Evolutionary conservation across 2,329 filamentous ascomycete genomes (phyloP).

Genomic region (Trichoderma breve): DNA sequence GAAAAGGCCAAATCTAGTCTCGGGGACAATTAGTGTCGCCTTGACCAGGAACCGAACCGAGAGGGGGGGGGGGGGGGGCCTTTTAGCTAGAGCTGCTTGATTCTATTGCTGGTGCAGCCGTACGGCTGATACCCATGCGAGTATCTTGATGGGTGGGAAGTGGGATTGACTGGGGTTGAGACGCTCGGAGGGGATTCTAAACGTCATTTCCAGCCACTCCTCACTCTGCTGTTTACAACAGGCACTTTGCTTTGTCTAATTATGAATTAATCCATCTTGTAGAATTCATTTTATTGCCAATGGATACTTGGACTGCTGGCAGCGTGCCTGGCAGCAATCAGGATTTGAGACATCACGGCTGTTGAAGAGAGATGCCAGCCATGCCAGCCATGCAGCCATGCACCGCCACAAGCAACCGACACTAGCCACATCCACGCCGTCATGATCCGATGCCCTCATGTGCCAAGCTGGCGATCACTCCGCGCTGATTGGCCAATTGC

Average conservation of each 20-base stretch:
- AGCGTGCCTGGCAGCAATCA: background rate
- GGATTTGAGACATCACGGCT: background rate
- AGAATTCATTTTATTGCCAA: too few species aligned
- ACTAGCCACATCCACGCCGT: background rate
- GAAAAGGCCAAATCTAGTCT: background rate
- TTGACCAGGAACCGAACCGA: background rate
- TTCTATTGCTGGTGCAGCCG: background rate
- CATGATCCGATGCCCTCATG: background rate
- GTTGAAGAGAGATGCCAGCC: background rate
- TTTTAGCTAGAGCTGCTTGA: background rate
- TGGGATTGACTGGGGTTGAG: background rate
- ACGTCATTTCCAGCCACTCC: background rate
- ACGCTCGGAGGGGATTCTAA: background rate
- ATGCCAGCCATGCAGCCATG: background rate
- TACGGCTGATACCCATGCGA: background rate
- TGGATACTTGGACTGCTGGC: too few species aligned
- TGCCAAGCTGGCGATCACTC: background rate
- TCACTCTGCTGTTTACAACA: background rate
- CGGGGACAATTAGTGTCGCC: background rate
- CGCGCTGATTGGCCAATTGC: background rate
- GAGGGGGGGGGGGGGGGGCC: background rate
- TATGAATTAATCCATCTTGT: too few species aligned
- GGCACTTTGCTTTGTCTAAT: too few species aligned
- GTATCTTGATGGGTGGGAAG: background rate
- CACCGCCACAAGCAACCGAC: background rate